A percentile compares a stretch with the other conserved stretches of the same genome.
Conservation (phyloP, 495 filamentous ascomycete genomes). For the Podospora comata region DNA sequence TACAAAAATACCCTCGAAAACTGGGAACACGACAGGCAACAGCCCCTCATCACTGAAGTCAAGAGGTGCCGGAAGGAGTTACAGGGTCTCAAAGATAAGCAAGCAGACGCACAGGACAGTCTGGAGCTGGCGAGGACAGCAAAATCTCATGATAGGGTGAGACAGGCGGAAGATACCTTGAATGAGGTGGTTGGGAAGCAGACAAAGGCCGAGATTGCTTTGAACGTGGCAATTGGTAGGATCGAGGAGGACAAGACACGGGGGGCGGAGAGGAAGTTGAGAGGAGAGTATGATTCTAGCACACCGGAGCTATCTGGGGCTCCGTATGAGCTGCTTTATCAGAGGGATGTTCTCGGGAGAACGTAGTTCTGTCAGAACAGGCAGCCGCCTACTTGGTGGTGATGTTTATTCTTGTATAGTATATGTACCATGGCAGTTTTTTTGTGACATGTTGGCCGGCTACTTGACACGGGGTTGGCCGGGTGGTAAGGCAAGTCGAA, state of each 20-base stretch:
- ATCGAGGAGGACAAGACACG: not conserved
- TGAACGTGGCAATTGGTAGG: not conserved
- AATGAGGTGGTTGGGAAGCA: not conserved
- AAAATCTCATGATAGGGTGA: not conserved
- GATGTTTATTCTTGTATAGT: not conserved
- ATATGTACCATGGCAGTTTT: no score
- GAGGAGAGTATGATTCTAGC: not conserved
- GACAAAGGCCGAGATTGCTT: not conserved
- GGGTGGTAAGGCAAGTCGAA: no score
- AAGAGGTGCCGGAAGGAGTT: not conserved
- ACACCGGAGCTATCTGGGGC: not conserved
- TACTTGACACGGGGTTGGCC: no score
- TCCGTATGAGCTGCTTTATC: not conserved
- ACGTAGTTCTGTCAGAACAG: not conserved
- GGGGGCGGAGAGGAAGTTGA: not conserved
- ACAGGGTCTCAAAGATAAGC: not conserved
- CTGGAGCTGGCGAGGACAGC: not conserved
- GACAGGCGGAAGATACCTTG: not conserved
- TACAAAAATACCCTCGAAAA: not conserved
- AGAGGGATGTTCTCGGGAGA: not conserved
- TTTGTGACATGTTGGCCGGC: no score
- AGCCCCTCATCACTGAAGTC: constrained; percentile 3
- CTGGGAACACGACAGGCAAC: not conserved
- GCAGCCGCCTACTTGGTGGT: not conserved
- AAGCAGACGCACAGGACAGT: not conserved